phyloP scores from a whole-genome alignment of 345 rosid genomes.

The Murraya paniculata region DNA sequence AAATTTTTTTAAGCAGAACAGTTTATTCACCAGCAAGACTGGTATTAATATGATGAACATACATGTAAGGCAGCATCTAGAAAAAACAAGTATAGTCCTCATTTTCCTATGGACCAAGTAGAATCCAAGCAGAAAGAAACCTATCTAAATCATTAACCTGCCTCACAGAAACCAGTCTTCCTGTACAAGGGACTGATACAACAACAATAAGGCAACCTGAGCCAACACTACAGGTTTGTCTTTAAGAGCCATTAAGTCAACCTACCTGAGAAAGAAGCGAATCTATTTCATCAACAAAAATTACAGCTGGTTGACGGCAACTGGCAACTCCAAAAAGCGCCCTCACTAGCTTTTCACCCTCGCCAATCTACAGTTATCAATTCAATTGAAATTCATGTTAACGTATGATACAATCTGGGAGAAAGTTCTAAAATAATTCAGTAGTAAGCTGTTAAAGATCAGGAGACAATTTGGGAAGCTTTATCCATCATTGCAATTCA shows the following conservation, averaged over 20 bases:
- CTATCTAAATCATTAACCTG: background rate
- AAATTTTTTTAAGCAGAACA: conserved; percentile 19
- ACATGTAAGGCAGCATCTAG: background rate
- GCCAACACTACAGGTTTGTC: conserved; percentile 1
- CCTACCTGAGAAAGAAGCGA: conserved; percentile 94
- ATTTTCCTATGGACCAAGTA: background rate
- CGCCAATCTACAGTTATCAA: conserved; percentile 70
- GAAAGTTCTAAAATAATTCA: background rate
- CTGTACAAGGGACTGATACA: background rate
- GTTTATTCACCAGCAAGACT: background rate
- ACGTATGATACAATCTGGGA: background rate
- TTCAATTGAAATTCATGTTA: background rate
- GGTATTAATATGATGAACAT: background rate
- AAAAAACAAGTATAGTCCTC: background rate
- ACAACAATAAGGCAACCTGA: background rate
- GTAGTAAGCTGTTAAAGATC: background rate
- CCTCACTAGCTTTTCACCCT: conserved; percentile 98
- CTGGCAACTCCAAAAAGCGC: conserved; percentile 98
- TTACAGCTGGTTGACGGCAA: conserved; percentile 99
- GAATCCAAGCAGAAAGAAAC: conserved; percentile 2
- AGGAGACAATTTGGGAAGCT: background rate
- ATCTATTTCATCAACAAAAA: conserved; percentile 97
- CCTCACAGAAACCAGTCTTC: background rate
- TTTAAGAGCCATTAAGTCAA: conserved; percentile 16
- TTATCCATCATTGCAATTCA: background rate